phyloP scores from a whole-genome alignment of 2,329 filamentous ascomycete genomes.

The Botrytis elliptica region DNA sequence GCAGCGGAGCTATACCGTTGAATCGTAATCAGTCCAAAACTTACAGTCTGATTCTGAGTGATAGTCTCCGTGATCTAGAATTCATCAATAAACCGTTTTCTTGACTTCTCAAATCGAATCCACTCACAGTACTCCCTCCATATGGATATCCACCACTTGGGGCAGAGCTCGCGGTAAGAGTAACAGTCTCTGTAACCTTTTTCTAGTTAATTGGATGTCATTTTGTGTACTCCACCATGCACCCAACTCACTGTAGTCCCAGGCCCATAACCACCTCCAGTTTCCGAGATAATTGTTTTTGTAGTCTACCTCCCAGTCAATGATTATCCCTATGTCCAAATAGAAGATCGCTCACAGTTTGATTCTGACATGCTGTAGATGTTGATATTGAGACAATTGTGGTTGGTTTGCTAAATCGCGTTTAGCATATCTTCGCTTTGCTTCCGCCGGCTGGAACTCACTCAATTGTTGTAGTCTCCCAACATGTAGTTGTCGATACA shows the following conservation, averaged over 20 bases:
- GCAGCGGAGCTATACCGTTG: not conserved
- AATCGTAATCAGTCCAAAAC: not conserved
- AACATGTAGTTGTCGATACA: constrained; percentile 10
- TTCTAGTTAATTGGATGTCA: not conserved
- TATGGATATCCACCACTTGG: constrained; percentile 11
- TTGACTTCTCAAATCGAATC: not conserved
- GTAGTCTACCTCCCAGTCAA: not conserved
- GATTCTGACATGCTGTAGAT: constrained; percentile 4
- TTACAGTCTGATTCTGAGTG: constrained; percentile 14
- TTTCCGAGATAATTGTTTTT: not conserved
- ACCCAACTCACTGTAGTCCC: constrained; percentile 7
- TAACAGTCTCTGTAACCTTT: constrained; percentile 8
- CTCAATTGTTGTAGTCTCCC: constrained; percentile 1
- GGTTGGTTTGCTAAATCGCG: not conserved
- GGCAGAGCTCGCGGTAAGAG: not conserved
- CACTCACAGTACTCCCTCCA: constrained; percentile 8
- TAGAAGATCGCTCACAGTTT: not conserved
- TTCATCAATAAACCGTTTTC: not conserved
- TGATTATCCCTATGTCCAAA: not conserved
- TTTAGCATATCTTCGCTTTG: not conserved
- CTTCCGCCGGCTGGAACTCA: not conserved
- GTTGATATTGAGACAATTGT: constrained; percentile 10
- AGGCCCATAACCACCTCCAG: constrained; percentile 9
- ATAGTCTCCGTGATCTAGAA: constrained; percentile 11
- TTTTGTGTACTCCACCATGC: not conserved